Percentiles rank a stretch among this genome's conserved stretches.
Conservation (phyloP, 1,139 yeast species). For the Entelexis paramagnoliae region DNA sequence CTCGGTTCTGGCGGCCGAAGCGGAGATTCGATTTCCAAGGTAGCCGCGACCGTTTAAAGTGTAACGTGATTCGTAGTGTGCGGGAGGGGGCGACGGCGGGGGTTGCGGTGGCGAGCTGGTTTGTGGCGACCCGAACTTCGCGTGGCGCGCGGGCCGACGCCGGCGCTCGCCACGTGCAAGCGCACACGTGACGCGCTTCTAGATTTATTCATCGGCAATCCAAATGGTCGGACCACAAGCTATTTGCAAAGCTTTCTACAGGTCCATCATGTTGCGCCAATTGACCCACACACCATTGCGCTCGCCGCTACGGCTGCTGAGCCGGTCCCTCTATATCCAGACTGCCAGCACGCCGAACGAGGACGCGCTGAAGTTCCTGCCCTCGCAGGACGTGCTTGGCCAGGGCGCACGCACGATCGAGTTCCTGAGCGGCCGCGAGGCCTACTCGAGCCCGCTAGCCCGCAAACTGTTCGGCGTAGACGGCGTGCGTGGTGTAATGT, state of each 20-base stretch:
- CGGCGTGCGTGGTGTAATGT: conserved; percentile 80
- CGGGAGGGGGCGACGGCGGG: too few relatives aligned
- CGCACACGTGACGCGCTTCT: not conserved
- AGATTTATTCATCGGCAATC: conserved; percentile 3
- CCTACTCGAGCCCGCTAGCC: conserved; percentile 75
- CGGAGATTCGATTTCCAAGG: too few relatives aligned
- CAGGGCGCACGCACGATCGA: conserved; percentile 40
- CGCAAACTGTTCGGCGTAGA: conserved; percentile 65
- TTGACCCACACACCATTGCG: conserved; percentile 1
- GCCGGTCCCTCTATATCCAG: conserved; percentile 37
- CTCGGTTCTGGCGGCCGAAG: too few relatives aligned
- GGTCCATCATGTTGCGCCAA: not conserved
- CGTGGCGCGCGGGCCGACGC: not conserved
- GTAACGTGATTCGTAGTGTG: not conserved
- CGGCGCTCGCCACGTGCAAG: not conserved
- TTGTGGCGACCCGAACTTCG: too few relatives aligned
- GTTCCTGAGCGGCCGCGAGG: conserved; percentile 59
- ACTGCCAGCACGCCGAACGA: conserved; percentile 79
- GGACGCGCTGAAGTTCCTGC: conserved; percentile 81
- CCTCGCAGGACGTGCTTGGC: conserved; percentile 52
- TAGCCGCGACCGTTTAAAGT: too few relatives aligned
- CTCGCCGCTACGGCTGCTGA: not conserved
- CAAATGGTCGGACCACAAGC: not conserved
- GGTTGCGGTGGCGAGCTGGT: not conserved
- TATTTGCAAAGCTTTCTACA: not conserved